Base-by-base conservation (phyloP, 2,329 filamentous ascomycete genomes). In the Colletotrichum orbiculare region DNA sequence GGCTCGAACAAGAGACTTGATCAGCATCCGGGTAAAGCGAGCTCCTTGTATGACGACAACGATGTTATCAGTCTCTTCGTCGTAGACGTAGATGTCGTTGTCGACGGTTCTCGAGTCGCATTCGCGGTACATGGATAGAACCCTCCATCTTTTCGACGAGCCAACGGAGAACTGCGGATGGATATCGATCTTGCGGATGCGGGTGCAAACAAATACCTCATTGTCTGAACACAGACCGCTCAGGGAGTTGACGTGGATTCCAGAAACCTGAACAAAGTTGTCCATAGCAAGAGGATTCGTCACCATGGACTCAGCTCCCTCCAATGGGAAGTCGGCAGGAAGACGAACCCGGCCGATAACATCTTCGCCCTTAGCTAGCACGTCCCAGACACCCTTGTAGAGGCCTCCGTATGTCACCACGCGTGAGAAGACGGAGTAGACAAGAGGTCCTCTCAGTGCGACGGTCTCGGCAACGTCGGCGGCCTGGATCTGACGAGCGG, bases 51-150 rank as follows among this genome's bases (percentile, higher is more conserved):
- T 50, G 6, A 37, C 9, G 6, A 50, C 48, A 5, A 50, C 48
- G n/a, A 50, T 17, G 5, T 37, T 50, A 15, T 34, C 48, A 15
- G 34, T 50, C 11, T 33, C 34, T 9, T 50, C 48, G 34, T 50
- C 48, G 9, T 50, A 50, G 12, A 50, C 48, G 2, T 50, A 50
- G 11, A 50, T 50, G n/a, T 50, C 48, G 48, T 50, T 50, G 12
- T 50, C 48, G 3, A 50, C 17, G 17, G 35, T 50, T 10, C n/a
- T 50, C 33, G 33, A 10, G 48, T 50, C 48, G 48, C n/a, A 38
- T n/a, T 50, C 48, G 34, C 48, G 48, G n/a, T 50, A 50, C 48
- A 50, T 50, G n/a, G 48, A 50, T 10, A 50, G 34, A 41, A 53
- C 49, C 15, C 8, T 42, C 49, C 49, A 53, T 17, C 38, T 12